phyloP scores from a whole-genome alignment of 805 yeast genomes.

The Saccharomycopsis fermentans region DNA sequence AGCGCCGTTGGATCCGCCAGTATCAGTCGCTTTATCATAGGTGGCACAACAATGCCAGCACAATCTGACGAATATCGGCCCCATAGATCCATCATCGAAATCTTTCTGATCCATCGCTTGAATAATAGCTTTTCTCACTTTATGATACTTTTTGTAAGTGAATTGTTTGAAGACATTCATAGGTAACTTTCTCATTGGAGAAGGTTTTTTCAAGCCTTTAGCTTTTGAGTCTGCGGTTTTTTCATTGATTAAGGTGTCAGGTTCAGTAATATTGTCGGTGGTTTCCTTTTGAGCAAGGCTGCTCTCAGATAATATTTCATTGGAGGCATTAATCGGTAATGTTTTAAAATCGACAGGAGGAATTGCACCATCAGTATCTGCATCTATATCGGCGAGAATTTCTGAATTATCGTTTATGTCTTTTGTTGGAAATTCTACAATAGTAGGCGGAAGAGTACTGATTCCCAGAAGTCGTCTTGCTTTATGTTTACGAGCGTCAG shows the following conservation, averaged over 20 bases:
- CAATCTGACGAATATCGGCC: constrained; percentile 36
- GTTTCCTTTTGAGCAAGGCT: not conserved
- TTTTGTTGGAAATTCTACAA: not conserved
- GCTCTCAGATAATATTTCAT: not conserved
- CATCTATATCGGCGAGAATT: not conserved
- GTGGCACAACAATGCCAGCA: constrained; percentile 46
- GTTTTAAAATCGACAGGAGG: not conserved
- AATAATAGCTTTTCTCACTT: constrained; percentile 29
- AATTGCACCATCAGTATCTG: not conserved
- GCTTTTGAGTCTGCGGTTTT: not conserved
- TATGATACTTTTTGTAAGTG: constrained; percentile 22
- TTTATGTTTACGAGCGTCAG: not conserved
- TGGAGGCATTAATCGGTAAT: not conserved
- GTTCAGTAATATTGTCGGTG: not conserved
- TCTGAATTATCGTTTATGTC: not conserved
- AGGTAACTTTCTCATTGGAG: not conserved
- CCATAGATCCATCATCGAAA: constrained; percentile 30
- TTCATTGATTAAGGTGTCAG: not conserved
- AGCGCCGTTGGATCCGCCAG: constrained; percentile 32
- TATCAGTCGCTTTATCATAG: constrained; percentile 28
- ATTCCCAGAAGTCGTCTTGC: constrained; percentile 1
- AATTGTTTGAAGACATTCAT: not conserved
- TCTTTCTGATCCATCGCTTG: constrained; percentile 19
- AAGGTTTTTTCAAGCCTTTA: not conserved
- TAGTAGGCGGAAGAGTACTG: constrained; percentile 7